These are phyloP conservation scores for Trifolium fragiferum DNA, from an alignment of 306 rosid species.

Conservation along the genomic window DNA sequence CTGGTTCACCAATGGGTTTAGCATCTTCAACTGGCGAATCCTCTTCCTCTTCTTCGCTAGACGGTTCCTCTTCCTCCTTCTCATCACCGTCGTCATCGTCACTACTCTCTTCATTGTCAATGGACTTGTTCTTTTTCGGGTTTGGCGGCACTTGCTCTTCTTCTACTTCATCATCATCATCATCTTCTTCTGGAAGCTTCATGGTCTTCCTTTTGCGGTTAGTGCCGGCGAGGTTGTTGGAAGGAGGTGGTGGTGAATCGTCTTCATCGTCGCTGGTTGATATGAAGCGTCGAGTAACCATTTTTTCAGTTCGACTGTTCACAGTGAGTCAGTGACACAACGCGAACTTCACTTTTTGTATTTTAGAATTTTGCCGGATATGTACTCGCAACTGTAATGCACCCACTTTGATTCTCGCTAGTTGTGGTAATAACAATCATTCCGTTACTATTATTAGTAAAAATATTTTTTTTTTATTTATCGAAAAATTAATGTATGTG, in stretches of 20 bases:
- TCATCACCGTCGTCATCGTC: background rate
- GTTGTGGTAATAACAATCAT: too few species aligned
- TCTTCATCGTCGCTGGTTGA: background rate
- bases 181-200: background rate
- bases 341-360: too few species aligned
- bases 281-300: background rate
- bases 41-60: constrained; percentile 45
- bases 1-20: constrained; percentile 73
- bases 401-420: too few species aligned
- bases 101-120: background rate
- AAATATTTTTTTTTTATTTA: too few species aligned
- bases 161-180: background rate
- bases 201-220: background rate
- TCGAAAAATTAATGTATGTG: too few species aligned
- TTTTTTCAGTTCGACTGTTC: background rate
- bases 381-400: too few species aligned
- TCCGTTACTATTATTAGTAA: too few species aligned
- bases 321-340: too few species aligned
- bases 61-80: constrained; percentile 28
- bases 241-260: background rate
- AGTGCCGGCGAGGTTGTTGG: background rate
- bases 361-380: too few species aligned
- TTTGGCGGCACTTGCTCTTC: background rate
- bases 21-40: constrained; percentile 72
- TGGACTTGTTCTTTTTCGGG: background rate